Evolutionary conservation across 2,329 filamentous ascomycete genomes (phyloP).

Genomic region (Colletotrichum phormii): DNA sequence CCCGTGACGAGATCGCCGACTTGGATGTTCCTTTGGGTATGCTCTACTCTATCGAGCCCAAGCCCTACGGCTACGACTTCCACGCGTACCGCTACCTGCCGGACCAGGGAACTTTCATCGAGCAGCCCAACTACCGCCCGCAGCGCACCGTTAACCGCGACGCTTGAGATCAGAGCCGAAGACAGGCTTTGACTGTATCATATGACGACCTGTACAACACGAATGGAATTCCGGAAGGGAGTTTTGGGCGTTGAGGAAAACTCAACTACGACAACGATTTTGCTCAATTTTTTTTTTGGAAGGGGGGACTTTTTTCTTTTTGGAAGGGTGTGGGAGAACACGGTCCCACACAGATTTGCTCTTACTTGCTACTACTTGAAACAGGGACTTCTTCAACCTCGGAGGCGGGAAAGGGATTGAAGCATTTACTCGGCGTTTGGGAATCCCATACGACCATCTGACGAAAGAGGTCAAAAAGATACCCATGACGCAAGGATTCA

Average conservation of each 20-base stretch:
- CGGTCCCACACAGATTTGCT: slow-evolving; percentile 4
- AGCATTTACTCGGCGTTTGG: slow-evolving; percentile 37
- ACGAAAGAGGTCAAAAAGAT: slow-evolving; percentile 32
- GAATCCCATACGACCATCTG: slow-evolving; percentile 33
- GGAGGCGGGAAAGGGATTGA: slow-evolving; percentile 15
- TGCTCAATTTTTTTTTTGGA: slow-evolving; percentile 10
- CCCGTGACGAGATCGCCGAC: slow-evolving; percentile 90
- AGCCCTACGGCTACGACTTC: slow-evolving; percentile 97
- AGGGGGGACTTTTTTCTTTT: neutral
- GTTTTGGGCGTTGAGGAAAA: slow-evolving; percentile 28
- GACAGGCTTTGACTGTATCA: slow-evolving; percentile 17
- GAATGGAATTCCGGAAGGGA: slow-evolving; percentile 22
- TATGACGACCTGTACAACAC: slow-evolving; percentile 33
- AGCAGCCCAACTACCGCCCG: slow-evolving; percentile 86
- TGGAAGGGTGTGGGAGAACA: slow-evolving; percentile 3
- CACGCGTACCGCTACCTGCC: slow-evolving; percentile 94
- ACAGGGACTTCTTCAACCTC: slow-evolving; percentile 20
- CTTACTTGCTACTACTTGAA: neutral
- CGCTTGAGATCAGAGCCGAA: slow-evolving; percentile 40
- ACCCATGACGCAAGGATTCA: slow-evolving; percentile 29
- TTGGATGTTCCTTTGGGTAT: slow-evolving; percentile 94
- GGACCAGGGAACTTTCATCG: slow-evolving; percentile 81
- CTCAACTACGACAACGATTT: slow-evolving; percentile 32
- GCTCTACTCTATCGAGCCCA: slow-evolving; percentile 94
- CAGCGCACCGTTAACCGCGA: slow-evolving; percentile 64